Conservation (phyloP, 2,329 filamentous ascomycete genomes). For the Alternaria sp. region DNA sequence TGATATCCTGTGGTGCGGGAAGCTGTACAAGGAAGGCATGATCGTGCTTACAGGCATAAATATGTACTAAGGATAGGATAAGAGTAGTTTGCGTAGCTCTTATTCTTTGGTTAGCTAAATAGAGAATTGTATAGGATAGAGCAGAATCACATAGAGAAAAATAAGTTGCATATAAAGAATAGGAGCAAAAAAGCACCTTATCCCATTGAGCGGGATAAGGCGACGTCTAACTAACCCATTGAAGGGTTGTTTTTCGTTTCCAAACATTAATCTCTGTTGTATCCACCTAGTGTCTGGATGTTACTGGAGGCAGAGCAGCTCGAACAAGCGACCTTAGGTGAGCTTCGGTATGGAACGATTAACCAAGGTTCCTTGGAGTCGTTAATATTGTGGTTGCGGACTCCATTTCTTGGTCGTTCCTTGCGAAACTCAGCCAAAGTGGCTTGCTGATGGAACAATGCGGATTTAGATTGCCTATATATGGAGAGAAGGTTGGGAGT, state of each 20-base stretch:
- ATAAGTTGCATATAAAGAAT: background rate
- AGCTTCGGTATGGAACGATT: slow-evolving; percentile 5
- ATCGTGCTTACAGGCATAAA: background rate
- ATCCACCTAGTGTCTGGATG: slow-evolving; percentile 1
- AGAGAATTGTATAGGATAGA: background rate
- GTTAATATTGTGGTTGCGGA: slow-evolving; percentile 5
- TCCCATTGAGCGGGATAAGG: background rate
- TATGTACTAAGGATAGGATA: background rate
- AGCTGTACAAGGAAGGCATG: background rate
- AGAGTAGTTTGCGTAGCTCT: background rate
- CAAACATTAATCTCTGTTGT: background rate
- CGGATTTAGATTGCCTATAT: background rate
- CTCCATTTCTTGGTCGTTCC: slow-evolving; percentile 4
- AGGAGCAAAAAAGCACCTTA: background rate
- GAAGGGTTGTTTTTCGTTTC: background rate
- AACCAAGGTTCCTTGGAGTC: slow-evolving; percentile 1
- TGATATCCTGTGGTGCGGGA: background rate
- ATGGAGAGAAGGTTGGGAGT: background rate
- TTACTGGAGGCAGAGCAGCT: background rate
- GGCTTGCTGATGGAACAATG: background rate
- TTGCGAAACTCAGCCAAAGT: slow-evolving; percentile 1
- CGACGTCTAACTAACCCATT: background rate
- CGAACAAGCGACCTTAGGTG: slow-evolving; percentile 1
- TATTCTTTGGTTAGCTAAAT: background rate
- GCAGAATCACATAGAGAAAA: background rate